Base-by-base conservation (phyloP, 495 filamentous ascomycete species). In the Xylaria castorea region DNA sequence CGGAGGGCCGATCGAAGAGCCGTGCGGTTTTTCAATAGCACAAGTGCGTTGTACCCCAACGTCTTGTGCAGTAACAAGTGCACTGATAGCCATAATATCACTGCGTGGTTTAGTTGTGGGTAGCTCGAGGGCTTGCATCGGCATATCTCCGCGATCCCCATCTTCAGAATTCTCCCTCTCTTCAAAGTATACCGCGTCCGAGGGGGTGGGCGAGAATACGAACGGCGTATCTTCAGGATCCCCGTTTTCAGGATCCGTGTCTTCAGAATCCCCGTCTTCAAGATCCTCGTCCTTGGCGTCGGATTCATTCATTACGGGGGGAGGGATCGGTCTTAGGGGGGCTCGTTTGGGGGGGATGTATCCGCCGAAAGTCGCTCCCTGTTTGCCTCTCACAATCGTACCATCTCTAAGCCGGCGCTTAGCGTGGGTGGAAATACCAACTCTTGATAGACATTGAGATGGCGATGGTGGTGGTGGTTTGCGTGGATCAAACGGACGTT, bases 321-420 rank as follows among this genome's bases (percentile, higher is more conserved):
- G 51, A 30, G 53, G 25, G 14, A 18, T 30, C 18, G 5, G 53
- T 32, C 9, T 55, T 25, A 27, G 53, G 25, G 25, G 25, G 6
- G 53, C 20, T 22, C 3, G 32, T 22, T 5, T 22, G 14, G 64
- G 30, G 11, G 44, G 64, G 30, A 67, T 51, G n/a, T 53, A 67
- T 32, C 64, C 64, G 5, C 25, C 64, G 32, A 67, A 67, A 36
- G 64, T 67, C 8, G 27, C 64, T 67, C 64, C 64, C 40, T 22
- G 64, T 25, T 25, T 27, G 16, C 64, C 64, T 53, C 16, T 51
- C 11, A 67, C 20, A 25, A 67, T 40, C 12, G 64, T 67, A 18
- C 64, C 64, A 67, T 67, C 64, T 5, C 20, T 67, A 0, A 67
- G 64, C 46, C 2, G 36, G 8, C 32, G 64, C 20, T 22, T 51